A percentile compares a stretch with the other conserved stretches of the same genome.
phyloP scores from a whole-genome alignment of 1,284 basidiomycete genomes.

The Cronartium ribicola region DNA sequence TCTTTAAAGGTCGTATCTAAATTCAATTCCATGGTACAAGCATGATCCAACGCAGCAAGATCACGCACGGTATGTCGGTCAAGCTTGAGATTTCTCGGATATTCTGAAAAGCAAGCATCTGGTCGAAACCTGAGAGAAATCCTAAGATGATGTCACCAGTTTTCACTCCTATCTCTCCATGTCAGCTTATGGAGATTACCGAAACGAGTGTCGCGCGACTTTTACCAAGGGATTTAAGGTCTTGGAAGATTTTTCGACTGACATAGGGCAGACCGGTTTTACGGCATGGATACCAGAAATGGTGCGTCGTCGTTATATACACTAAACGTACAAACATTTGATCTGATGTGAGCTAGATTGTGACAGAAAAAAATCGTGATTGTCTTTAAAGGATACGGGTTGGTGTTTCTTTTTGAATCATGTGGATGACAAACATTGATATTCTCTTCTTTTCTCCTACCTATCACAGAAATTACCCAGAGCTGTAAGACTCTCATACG shows the following conservation, averaged over 20 bases:
- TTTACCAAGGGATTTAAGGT: slow-evolving; percentile 44
- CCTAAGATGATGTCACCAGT: slow-evolving; percentile 15
- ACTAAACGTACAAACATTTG: not conserved
- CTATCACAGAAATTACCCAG: not conserved
- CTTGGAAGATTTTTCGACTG: slow-evolving; percentile 41
- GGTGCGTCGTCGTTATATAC: slow-evolving; percentile 5
- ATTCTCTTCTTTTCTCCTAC: not conserved
- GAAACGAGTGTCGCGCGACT: slow-evolving; percentile 41
- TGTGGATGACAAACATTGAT: not conserved
- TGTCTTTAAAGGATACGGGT: slow-evolving; percentile 44
- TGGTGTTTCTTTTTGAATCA: not conserved
- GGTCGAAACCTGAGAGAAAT: not conserved
- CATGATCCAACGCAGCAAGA: slow-evolving; percentile 20
- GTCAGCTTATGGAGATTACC: slow-evolving; percentile 43
- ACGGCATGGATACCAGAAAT: slow-evolving; percentile 43
- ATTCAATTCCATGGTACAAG: slow-evolving; percentile 23
- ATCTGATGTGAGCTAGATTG: not conserved
- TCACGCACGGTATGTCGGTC: not conserved
- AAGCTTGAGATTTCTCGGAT: not conserved
- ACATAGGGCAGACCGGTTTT: slow-evolving; percentile 41
- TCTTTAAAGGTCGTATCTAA: slow-evolving; percentile 25
- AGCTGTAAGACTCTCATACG: not conserved
- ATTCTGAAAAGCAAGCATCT: not conserved
- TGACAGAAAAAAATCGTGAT: slow-evolving; percentile 42
- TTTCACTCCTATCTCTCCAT: slow-evolving; percentile 43